Evolutionary conservation across 208 protist genomes (phyloP).

Genomic region (Kentomonas sorsogonicus): DNA sequence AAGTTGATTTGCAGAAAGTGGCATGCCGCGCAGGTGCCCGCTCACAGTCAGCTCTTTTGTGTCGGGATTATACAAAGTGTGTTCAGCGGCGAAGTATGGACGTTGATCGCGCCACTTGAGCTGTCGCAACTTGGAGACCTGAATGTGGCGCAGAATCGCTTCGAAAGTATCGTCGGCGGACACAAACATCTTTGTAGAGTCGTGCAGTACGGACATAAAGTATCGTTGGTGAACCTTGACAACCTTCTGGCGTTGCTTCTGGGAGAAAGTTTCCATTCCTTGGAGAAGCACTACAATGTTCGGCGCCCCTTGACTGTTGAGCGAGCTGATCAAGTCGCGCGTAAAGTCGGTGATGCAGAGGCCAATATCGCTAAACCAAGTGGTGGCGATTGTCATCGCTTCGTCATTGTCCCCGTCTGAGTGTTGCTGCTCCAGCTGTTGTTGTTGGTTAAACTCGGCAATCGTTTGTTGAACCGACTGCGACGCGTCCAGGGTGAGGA

Average conservation of each 20-base stretch:
- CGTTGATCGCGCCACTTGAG: slow-evolving; percentile 84
- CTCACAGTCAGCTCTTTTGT: slow-evolving; percentile 52
- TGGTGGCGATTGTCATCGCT: slow-evolving; percentile 48
- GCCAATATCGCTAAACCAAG: slow-evolving; percentile 82
- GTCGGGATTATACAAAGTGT: slow-evolving; percentile 32
- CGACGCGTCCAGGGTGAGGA: slow-evolving; percentile 73
- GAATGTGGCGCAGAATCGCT: slow-evolving; percentile 53
- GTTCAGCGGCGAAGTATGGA: slow-evolving; percentile 74
- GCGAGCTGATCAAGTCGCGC: slow-evolving; percentile 56
- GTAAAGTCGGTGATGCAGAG: slow-evolving; percentile 87
- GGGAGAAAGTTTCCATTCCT: slow-evolving; percentile 72
- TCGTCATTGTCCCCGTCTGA: slow-evolving; percentile 25
- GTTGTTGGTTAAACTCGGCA: slow-evolving; percentile 43
- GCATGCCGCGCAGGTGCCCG: slow-evolving; percentile 66
- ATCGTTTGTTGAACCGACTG: slow-evolving; percentile 81
- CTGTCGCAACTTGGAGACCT: slow-evolving; percentile 57
- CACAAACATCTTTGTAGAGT: slow-evolving; percentile 64
- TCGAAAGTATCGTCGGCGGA: slow-evolving; percentile 36
- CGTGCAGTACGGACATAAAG: slow-evolving; percentile 74
- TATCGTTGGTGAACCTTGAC: slow-evolving; percentile 81
- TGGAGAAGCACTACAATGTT: slow-evolving; percentile 70
- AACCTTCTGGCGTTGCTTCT: slow-evolving; percentile 69
- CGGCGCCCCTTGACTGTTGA: slow-evolving; percentile 75
- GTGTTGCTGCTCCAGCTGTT: slow-evolving; percentile 14
- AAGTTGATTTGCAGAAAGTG: slow-evolving; percentile 70